phyloP scores from a whole-genome alignment of 2,329 filamentous ascomycete species.

The Xylogone sp. region DNA sequence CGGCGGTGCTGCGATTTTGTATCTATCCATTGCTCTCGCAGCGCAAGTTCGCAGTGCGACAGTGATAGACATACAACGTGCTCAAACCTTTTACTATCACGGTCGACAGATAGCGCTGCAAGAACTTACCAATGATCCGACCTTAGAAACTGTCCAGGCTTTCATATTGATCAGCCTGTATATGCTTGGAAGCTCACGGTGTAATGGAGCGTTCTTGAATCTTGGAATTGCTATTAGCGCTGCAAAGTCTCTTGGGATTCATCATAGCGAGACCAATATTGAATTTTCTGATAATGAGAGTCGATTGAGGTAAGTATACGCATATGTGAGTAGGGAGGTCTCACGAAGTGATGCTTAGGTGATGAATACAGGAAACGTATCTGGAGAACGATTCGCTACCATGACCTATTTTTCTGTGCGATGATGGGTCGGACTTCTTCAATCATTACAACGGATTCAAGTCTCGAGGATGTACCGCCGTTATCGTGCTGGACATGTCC shows the following conservation, averaged over 20 bases:
- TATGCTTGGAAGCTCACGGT: conserved; percentile 27
- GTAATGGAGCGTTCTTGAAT: conserved; percentile 34
- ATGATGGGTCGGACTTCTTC: conserved; percentile 3
- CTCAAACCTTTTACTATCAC: conserved; percentile 31
- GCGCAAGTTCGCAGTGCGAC: conserved; percentile 30
- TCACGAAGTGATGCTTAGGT: not conserved
- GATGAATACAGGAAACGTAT: conserved; percentile 1
- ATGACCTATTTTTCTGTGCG: conserved; percentile 4
- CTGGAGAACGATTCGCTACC: conserved; percentile 3
- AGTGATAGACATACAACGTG: conserved; percentile 24
- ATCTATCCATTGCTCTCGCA: conserved; percentile 28
- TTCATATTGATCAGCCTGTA: conserved; percentile 32
- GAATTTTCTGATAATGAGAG: not conserved
- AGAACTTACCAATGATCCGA: conserved; percentile 31
- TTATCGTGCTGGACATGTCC: not conserved
- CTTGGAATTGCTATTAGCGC: conserved; percentile 34
- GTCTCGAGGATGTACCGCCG: not conserved
- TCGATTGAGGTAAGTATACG: not conserved
- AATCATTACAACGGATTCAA: conserved; percentile 1
- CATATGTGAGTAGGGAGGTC: not conserved
- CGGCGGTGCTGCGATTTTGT: conserved; percentile 14
- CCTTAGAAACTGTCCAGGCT: conserved; percentile 28
- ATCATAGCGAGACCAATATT: conserved; percentile 14
- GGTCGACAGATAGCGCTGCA: conserved; percentile 30
- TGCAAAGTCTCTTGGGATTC: conserved; percentile 30